phyloP scores from a whole-genome alignment of 441 rosid genomes.

The Syzygium syzygioides region DNA sequence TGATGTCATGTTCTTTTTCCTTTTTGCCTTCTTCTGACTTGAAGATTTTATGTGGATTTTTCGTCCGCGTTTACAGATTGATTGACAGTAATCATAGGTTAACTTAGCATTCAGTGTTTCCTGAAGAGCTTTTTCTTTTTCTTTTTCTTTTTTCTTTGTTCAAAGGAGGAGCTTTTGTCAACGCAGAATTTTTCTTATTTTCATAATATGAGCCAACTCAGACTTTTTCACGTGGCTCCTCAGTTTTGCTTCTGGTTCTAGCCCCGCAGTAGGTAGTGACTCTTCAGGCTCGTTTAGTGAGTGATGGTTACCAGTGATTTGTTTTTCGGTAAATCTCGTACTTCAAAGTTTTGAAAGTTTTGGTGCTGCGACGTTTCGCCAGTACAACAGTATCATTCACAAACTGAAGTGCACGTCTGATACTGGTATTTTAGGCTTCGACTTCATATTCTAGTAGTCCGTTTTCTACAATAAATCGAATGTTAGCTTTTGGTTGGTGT shows the following conservation, averaged over 20 bases:
- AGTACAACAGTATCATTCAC: not conserved
- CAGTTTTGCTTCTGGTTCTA: not conserved
- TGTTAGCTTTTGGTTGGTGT: not conserved
- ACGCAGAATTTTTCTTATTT: not conserved
- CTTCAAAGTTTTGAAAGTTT: not conserved
- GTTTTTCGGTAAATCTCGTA: not conserved
- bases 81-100: not conserved
- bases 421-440: not conserved
- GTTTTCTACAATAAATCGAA: not conserved
- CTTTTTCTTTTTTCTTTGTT: not conserved
- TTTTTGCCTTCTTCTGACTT: not conserved
- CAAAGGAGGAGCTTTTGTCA: not conserved
- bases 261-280: not conserved
- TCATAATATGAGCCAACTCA: not conserved
- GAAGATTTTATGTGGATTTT: not conserved
- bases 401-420: not conserved
- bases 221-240: not conserved
- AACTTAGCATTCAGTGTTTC: not conserved
- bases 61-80: not conserved
- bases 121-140: not conserved
- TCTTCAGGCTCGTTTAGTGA: not conserved
- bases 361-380: not conserved
- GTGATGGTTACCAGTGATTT: not conserved
- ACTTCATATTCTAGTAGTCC: not conserved
- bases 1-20: not conserved